Percentiles rank a stretch among this genome's conserved stretches.
Conservation (phyloP, 441 rosid genomes). For the Sinapis alba region DNA sequence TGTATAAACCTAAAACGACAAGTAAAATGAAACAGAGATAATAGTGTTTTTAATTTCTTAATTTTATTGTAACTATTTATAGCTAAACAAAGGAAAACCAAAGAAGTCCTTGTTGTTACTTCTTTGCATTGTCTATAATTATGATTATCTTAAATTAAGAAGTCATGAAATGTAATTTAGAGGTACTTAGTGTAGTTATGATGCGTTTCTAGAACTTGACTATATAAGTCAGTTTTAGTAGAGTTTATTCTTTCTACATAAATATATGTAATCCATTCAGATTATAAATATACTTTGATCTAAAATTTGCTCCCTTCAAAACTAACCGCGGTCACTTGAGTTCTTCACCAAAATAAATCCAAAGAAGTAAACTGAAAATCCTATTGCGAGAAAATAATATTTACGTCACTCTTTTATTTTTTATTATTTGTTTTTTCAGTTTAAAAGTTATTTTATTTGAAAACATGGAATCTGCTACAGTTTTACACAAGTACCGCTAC, state of each 20-base stretch:
- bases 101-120: not conserved
- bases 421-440: not conserved
- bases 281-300: not conserved
- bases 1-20: too few relatives aligned
- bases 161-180: not conserved
- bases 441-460: not conserved
- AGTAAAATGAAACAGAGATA: too few relatives aligned
- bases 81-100: constrained; percentile 16
- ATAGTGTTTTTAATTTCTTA: not conserved
- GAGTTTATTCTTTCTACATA: not conserved
- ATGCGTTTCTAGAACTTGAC: not conserved
- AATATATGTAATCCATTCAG: not conserved
- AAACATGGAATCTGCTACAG: constrained; percentile 31
- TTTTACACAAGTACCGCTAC: constrained; percentile 39
- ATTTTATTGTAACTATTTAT: constrained; percentile 17
- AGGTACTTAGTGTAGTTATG: not conserved
- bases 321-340: not conserved
- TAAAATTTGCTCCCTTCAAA: not conserved
- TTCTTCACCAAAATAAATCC: not conserved
- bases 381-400: not conserved
- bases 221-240: not conserved
- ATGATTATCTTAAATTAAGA: not conserved
- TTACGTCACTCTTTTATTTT: not conserved
- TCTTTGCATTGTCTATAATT: not conserved
- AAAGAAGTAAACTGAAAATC: not conserved